Evolutionary conservation across 805 yeast genomes (phyloP), one percentile per base, ranked within the genome.

Genomic region (Wickerhamomyces alni): DNA sequence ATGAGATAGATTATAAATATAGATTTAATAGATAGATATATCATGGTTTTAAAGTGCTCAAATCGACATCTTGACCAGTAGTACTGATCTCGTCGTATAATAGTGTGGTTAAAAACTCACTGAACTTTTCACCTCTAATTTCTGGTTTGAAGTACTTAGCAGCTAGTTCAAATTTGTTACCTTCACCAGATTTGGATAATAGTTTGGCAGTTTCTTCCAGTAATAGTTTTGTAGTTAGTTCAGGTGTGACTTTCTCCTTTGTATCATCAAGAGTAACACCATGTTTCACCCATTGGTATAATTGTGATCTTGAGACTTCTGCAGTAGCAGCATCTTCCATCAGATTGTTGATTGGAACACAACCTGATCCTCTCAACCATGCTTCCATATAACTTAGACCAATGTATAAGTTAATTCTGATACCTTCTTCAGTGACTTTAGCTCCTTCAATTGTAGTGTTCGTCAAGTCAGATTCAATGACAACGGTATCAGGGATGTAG

Each of bases 261-360:
- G 77, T 67, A 54, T 82, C 87, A 40, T 74, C 69, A 49, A 75
- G 52, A 33, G 58, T 65, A 37, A 78, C 81, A 26, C 74, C 75
- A 58, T 84, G 88, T 44, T 79, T 81, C 38, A 80, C 84, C 94
- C 94, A 84, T 58, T 86, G 87, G 72, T 80, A 80, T 50, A 84
- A 67, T 63, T 83, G 91, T 41, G 87, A 74, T 67, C 93, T 75
- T 24, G 89, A 80, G 24, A 84, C 94, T 63, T 84, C 93, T 19
- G 93, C 93, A 36, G 93, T 84, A 26, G 93, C 93, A 15, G 94
- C 94, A 62, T 84, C 94, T 64, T 84, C 94, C 94, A 84, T 84
- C 62, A 84, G 68, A 60, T 80, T 76, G 69, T 84, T 84, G 60
- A 84, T 84, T 47, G 94, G 91, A 44, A 82, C 89, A 70, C 93